phyloP scores from a whole-genome alignment of 2,329 filamentous ascomycete genomes.

The Alternaria angustiovoidea region DNA sequence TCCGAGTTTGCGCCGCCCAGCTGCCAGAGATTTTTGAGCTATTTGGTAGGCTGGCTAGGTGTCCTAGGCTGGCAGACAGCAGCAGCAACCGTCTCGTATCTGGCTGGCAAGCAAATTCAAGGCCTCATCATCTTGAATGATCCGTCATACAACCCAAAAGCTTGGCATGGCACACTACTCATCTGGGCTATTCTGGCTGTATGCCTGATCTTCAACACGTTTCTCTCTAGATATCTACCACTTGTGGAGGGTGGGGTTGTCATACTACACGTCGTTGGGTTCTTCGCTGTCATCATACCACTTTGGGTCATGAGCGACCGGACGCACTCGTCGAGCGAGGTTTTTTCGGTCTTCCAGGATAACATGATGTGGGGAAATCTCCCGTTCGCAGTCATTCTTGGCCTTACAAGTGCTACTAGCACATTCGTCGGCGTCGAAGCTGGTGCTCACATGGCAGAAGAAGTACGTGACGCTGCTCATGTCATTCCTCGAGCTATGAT shows the following conservation, averaged over 20 bases:
- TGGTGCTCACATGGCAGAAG: slow-evolving; percentile 46
- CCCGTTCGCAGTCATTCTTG: slow-evolving; percentile 17
- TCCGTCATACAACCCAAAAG: slow-evolving; percentile 47
- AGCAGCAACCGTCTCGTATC: slow-evolving; percentile 53
- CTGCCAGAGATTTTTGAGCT: slow-evolving; percentile 52
- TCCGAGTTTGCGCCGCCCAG: slow-evolving; percentile 42
- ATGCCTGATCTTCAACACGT: slow-evolving; percentile 51
- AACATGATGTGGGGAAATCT: slow-evolving; percentile 26
- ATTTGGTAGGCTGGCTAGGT: slow-evolving; percentile 55
- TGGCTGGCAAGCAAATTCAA: slow-evolving; percentile 55
- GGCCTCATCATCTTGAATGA: slow-evolving; percentile 48
- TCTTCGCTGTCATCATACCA: slow-evolving; percentile 58
- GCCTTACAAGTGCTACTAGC: slow-evolving; percentile 53
- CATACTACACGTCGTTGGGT: slow-evolving; percentile 58
- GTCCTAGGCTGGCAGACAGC: slow-evolving; percentile 58
- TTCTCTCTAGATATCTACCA: slow-evolving; percentile 50
- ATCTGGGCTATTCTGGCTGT: slow-evolving; percentile 53
- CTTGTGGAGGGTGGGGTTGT: slow-evolving; percentile 29
- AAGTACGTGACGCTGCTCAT: slow-evolving; percentile 36
- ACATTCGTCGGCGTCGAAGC: slow-evolving; percentile 47
- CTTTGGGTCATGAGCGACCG: slow-evolving; percentile 40
- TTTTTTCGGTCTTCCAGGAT: slow-evolving; percentile 58
- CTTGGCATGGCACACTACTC: slow-evolving; percentile 59
- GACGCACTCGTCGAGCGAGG: slow-evolving; percentile 44
- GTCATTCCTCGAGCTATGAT: slow-evolving; percentile 50